Conservation (phyloP, 352 stramenopile species). For the Plasmopara muralis region DNA sequence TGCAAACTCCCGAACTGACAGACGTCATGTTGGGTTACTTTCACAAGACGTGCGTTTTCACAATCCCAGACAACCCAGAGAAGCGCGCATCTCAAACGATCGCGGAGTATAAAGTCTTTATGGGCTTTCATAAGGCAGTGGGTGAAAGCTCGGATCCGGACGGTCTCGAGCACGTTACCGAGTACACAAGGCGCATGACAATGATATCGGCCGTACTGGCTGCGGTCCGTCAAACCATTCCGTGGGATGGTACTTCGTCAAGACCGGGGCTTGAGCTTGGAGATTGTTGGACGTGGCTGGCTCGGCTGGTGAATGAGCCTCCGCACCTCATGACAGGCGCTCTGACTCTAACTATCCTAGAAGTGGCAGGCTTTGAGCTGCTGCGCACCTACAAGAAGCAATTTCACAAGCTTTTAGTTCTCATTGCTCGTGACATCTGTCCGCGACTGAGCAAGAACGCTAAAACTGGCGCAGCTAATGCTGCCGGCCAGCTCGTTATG, state of each 20-base stretch:
- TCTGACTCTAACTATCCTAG: conserved; percentile 65
- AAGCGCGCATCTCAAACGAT: conserved; percentile 51
- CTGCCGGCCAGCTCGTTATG: conserved; percentile 63
- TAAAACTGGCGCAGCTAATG: conserved; percentile 68
- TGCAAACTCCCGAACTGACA: conserved; percentile 60
- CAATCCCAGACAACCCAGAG: conserved; percentile 49
- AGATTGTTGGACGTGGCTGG: conserved; percentile 71
- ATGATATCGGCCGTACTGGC: conserved; percentile 67
- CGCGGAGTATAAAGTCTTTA: conserved; percentile 54
- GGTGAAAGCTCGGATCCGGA: conserved; percentile 52
- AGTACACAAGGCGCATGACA: conserved; percentile 75
- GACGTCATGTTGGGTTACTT: conserved; percentile 69
- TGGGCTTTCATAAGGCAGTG: conserved; percentile 62
- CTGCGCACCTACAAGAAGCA: conserved; percentile 58
- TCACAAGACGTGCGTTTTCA: conserved; percentile 68
- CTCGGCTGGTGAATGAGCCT: conserved; percentile 60
- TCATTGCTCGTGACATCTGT: conserved; percentile 59
- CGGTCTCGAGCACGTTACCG: conserved; percentile 64
- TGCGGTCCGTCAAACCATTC: conserved; percentile 60
- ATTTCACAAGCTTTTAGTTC: conserved; percentile 70
- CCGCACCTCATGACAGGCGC: conserved; percentile 64
- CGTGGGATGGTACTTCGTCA: conserved; percentile 48
- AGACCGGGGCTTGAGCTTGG: conserved; percentile 46
- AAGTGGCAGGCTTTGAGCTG: conserved; percentile 70
- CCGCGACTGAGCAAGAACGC: conserved; percentile 64